Evolutionary conservation across 139 green algal genomes (phyloP), one percentile per base, ranked within the genome.

Genomic region (Chlorella sp.): DNA sequence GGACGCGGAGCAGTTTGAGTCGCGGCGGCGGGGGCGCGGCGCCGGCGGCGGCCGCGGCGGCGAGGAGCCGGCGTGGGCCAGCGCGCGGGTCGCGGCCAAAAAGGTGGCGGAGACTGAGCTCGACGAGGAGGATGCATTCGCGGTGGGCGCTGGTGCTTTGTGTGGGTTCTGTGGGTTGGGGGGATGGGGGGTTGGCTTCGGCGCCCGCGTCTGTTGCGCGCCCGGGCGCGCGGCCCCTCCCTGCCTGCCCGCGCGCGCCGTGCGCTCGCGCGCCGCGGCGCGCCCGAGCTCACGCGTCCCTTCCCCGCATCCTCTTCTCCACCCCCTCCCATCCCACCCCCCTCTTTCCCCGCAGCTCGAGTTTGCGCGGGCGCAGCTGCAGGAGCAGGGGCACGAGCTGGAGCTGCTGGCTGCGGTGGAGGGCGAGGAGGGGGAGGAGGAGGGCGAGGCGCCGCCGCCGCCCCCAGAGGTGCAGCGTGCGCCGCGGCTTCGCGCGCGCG

Each of bases 1-100:
- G 86, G 92, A 96, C 66, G 90, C 92, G 2, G 91, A 96, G 76
- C 87, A 83, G 50, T 91, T 93, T 77, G 93, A 97, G 79, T 67
- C 68, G 33, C 93, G 86, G 75, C 75, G 82, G 35, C 78, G 85
- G 19, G 42, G 45, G 21, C 36, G 62, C 29, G 40, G 41, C 75
- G 71, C 31, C 14, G 46, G 82, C 68, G 68, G 51, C 8, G 31
- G 38, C 11, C 33, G 56, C 56, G 25, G 19, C 66, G 59, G 64
- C 38, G 11, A 14, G 61, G 19, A 46, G 55, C 71, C 71, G 0
- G 64, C 53, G 29, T 76, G 48, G 61, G 69, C 59, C 59, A 64
- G 50, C 4, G 46, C 61, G 7, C 75, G 60, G 14, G 73, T 66
- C 64, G 64, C 17, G 15, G 69, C 36, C 17, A 75, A 75, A 71